Evolutionary conservation across 2,329 filamentous ascomycete species (phyloP), one percentile per base, ranked within the genome.

Genomic region (Tolypocladium paradoxum): DNA sequence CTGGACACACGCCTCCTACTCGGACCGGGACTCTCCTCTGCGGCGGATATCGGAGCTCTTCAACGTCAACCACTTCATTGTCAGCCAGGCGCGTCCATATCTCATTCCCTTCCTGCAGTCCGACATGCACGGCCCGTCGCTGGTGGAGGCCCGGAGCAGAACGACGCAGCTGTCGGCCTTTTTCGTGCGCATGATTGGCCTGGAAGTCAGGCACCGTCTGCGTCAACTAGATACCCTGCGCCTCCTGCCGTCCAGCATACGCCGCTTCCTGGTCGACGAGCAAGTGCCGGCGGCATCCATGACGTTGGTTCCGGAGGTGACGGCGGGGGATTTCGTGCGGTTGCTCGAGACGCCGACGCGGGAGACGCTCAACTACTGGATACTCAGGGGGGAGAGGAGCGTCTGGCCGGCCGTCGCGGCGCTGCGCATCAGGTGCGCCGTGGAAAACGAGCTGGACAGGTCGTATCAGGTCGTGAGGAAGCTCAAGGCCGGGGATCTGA

Each of bases 51-150:
- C 86, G 7, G 87, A 92, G 70, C 79, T 92, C 12, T 93, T 93
- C 77, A 95, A 95, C 65, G 88, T 95, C 51, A 95, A 96, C 65
- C 91, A 96, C 73, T 96, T 95, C 70, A 90, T 97, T 58, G 84
- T 97, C 59, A 93, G 88, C 58, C 92, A 96, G 72, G 90, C 92
- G 1, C 80, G 91, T 3, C 92, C 92, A 0, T 96, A 95, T 68
- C 76, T 96, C 18, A 85, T 92, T 31, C 91, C 91, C 0, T 93
- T 96, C 62, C 76, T 95, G 6, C 83, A 86, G 56, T 87, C 85
- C 47, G 88, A 92, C 60, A 83, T 91, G 72, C 87, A 91, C 68
- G 85, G 87, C 5, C 85, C 88, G 0, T 81, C 82, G 60, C 79
- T 76, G 65, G 79, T 74, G 60, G 79, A 74, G 67, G 82, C 74